Base-by-base conservation (phyloP, 106 monocot genomes). In the Alisma plantagoaquatica region DNA sequence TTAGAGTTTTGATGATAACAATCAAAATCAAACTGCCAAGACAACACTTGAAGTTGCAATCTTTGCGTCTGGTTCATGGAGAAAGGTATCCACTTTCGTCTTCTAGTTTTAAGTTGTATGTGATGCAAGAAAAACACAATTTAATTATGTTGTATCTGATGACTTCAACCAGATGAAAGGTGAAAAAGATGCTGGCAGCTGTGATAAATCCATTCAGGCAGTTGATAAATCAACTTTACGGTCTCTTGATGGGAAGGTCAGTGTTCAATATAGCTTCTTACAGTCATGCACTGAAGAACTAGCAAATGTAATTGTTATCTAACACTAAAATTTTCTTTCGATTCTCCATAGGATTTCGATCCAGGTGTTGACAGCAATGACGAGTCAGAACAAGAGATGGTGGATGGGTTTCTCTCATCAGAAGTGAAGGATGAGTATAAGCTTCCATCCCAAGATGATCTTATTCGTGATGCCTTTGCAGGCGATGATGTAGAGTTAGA, bases 401-500 rank as follows among this genome's bases (percentile, higher is more conserved):
- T 84, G 49, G 91, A 84, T 56, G 91, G 91, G 12, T 51, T 72
- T 62, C 42, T 81, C 26, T 57, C 75, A 49, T 27, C 48, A 29
- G 61, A 45, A 15, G 22, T 43, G 50, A 75, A 72, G 23, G 17
- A 33, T 23, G 60, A 75, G 19, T 74, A 84, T 58, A 59, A 80
- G 47, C 77, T 80, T 63, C 84, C 80, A 49, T 75, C 80, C 28
- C 87, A 75, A 78, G 57, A 61, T 47, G 75, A 72, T 27, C 78
- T 88, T 46, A 53, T 75, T 61, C 80, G 47, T 15, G 57, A 56
- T 33, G 84, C 83, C 24, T 84, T 91, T 77, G 84, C 80, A 60
- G 66, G 71, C 49, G 84, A 91, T 72, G 91, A 84, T 66, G 77
- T 91, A 51, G 80, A 80, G 57, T 73, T 44, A 27, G 84, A 84